Percentiles rank a stretch among this genome's conserved stretches.
These are phyloP conservation scores for Zymoseptoria crescenta DNA, from an alignment of 2,329 filamentous ascomycete genomes.

Conservation along the genomic window DNA sequence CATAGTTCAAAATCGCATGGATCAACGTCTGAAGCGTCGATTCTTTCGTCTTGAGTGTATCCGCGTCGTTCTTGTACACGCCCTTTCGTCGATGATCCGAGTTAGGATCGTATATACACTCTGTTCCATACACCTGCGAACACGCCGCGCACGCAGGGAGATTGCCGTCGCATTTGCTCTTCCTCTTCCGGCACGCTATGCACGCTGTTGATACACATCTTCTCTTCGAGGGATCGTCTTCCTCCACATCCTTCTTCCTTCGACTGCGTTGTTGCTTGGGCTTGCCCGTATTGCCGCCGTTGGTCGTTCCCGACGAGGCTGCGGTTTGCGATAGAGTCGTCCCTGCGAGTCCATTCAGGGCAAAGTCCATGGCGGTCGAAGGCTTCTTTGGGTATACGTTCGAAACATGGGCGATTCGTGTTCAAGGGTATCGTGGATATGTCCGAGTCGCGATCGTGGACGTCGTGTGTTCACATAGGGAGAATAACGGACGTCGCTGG, in stretches of 20 bases:
- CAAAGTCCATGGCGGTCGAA: background rate
- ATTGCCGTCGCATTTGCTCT: constrained; percentile 69
- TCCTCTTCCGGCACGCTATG: constrained; percentile 30
- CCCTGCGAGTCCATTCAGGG: background rate
- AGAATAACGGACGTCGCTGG: background rate
- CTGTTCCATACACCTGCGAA: constrained; percentile 81
- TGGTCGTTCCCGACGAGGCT: background rate
- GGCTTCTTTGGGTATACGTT: background rate
- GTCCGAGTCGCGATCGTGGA: background rate
- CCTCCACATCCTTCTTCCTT: constrained; percentile 19
- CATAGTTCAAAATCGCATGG: constrained; percentile 83
- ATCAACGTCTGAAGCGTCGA: constrained; percentile 88
- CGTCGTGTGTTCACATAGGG: background rate
- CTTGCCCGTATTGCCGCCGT: constrained; percentile 10
- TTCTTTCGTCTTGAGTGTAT: constrained; percentile 76
- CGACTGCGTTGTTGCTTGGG: constrained; percentile 18
- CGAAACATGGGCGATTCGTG: background rate
- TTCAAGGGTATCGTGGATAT: background rate
- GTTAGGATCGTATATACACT: constrained; percentile 91
- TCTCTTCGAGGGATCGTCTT: constrained; percentile 37
- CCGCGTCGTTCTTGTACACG: constrained; percentile 89
- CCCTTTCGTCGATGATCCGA: constrained; percentile 94
- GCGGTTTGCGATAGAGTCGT: background rate
- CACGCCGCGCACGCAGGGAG: constrained; percentile 92
- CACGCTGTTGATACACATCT: constrained; percentile 34